Evolutionary conservation across 148 eudicot genomes (phyloP), one percentile per base, ranked within the genome.

Genomic region (Cornus kousa): DNA sequence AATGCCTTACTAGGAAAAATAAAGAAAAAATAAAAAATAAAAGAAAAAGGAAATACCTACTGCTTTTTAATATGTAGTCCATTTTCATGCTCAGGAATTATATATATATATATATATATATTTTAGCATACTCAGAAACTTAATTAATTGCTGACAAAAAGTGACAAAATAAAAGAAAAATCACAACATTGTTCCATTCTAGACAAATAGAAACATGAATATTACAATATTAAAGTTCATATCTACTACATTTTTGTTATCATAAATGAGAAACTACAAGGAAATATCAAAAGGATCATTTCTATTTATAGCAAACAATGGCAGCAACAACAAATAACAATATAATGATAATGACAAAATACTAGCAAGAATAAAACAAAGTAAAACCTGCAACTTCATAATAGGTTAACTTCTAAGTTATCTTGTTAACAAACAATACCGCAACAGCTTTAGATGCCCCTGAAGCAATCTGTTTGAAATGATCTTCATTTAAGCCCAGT

Each of bases 401-500:
- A 77, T 7, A 62, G 73, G 7, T 17, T 12, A 74, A 69, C 78
- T 9, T 13, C 32, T 31, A 20, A 69, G 57, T 76, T 37, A 65
- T 28, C 28, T 28, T 46, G 83, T 11, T 70, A 65, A 80, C 5
- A 48, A 60, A 59, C 53, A 65, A 73, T 96, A 96, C 98, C 93
- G 88, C 81, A 73, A 75, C 98, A 75, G 99, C 98, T 88, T 90
- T 90, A 22, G 80, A 75, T 35, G 99, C 99, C 75, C 83, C 90
- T 32, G 84, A 85, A 60, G 83, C 90, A 85, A 96, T 96, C 71
- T 80, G 84, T 77, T 91, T 91, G 77, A 96, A 96, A 77, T 96
- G 95, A 71, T 91, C 99, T 74, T 96, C 99, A 73, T 96, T 97
- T 84, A 94, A 84, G 74, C 98, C 88, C 87, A 89, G 80, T 3